Base-by-base conservation (phyloP, 345 rosid species). In the Physaria fendleri region DNA sequence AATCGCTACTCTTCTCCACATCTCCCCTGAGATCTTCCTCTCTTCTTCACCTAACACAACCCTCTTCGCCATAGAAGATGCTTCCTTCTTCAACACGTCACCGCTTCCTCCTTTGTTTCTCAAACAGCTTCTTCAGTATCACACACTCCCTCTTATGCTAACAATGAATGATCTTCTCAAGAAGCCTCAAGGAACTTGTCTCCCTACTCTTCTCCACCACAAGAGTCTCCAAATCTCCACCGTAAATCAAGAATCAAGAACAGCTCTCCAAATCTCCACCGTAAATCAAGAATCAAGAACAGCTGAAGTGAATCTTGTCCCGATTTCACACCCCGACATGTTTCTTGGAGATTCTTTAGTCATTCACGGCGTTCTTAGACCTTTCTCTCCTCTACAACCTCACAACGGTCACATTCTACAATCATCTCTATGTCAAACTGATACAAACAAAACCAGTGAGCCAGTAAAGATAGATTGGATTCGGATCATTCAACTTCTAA, bases 91-190 rank as follows among this genome's bases (percentile, higher is more conserved):
- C 64, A 79, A 72, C 46, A 55, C 76, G 68, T 52, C 79, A 64
- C 65, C 88, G 23, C 56, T 44, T 56, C 69, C 82, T 65, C 85
- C 82, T 5, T 40, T 71, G 85, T 64, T 76, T 73, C 62, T 83
- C 61, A 85, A 74, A n/a, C 78, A 74, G 21, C 74, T 88, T 48
- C 78, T 88, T 32, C 93, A 76, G 20, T 88, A 88, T 70, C 98
- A 86, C 59, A 75, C 83, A 10, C 69, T 78, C 25, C 79, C 93
- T 35, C 38, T 71, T 34, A 71, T 29, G 29, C 84, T 88, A 39
- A 47, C 94, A 8, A 64, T 79, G 80, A 61, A 56, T 0, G 82
- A 83, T 17, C 78, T 92, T 25, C 60, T 83, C 28, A 53, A 70
- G 46, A 72, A 63, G 14, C 71, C 78, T 59, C 75, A 41, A 51